Conservation (phyloP, 192 early-diverging fungal species). For the Fimicolochytrium jonesii region DNA sequence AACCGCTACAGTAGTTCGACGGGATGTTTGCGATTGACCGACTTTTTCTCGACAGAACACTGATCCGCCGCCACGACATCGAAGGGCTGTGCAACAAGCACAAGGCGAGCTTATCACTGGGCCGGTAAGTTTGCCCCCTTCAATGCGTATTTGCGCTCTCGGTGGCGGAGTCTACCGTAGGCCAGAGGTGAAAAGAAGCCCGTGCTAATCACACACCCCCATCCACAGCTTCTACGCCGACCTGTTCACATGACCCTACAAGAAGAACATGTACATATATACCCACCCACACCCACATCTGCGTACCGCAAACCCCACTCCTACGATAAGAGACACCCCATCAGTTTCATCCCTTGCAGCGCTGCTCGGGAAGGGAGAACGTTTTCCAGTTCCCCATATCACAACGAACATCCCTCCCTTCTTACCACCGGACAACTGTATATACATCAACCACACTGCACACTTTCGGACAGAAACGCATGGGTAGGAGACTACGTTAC, state of each 20-base stretch:
- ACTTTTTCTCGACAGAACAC: conserved; percentile 14
- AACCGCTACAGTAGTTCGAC: background rate
- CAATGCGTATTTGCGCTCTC: background rate
- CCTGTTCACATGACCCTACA: conserved; percentile 29
- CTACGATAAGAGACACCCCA: no score
- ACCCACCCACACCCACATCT: no score
- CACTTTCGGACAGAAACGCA: no score
- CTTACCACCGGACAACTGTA: no score
- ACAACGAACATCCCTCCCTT: no score
- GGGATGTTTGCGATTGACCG: background rate
- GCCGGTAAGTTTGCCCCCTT: conserved; percentile 14
- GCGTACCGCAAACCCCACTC: no score
- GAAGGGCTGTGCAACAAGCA: conserved; percentile 42
- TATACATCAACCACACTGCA: no score
- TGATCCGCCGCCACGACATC: conserved; percentile 32
- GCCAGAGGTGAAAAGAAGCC: background rate
- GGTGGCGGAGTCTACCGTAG: background rate
- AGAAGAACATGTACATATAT: no score
- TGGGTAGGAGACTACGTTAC: no score
- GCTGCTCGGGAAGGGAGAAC: no score
- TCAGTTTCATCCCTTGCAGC: no score
- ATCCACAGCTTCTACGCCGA: conserved; percentile 34
- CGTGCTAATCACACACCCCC: background rate
- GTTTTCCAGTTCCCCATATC: no score
- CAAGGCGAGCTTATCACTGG: conserved; percentile 25